Evolutionary conservation across 2,329 filamentous ascomycete species (phyloP).

Genomic region (Penicillium janthinellum): DNA sequence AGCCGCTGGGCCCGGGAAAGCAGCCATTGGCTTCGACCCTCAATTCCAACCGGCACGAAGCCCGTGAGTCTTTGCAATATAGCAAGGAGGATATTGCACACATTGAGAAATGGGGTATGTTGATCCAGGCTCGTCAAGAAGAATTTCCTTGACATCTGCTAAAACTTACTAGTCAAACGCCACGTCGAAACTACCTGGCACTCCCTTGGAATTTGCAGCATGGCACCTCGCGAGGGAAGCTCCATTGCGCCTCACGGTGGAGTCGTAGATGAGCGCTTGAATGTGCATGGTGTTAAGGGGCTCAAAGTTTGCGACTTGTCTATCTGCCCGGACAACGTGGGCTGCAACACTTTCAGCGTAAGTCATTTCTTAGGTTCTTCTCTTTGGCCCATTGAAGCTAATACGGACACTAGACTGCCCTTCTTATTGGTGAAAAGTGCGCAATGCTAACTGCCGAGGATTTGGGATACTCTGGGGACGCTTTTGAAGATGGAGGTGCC

Average conservation of each 20-base stretch:
- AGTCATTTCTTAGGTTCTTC: conserved; percentile 11
- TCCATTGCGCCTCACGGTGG: conserved; percentile 74
- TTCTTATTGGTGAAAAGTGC: conserved; percentile 75
- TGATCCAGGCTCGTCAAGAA: background rate
- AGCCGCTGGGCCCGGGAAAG: conserved; percentile 59
- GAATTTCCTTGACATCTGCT: background rate
- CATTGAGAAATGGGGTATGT: conserved; percentile 62
- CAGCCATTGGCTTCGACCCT: conserved; percentile 54
- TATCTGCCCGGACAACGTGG: conserved; percentile 78
- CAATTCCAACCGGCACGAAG: conserved; percentile 64
- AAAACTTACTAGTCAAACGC: conserved; percentile 54
- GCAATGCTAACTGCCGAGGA: conserved; percentile 72
- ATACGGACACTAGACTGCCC: conserved; percentile 58
- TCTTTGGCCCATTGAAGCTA: background rate
- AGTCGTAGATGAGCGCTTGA: conserved; percentile 74
- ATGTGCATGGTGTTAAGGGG: conserved; percentile 74
- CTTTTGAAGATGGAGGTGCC: conserved; percentile 75
- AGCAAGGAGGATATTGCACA: conserved; percentile 55
- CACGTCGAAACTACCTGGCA: conserved; percentile 80
- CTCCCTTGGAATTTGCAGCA: conserved; percentile 68
- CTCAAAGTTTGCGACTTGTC: conserved; percentile 76
- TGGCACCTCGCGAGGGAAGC: conserved; percentile 76
- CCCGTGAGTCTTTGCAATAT: conserved; percentile 68
- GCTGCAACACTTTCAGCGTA: conserved; percentile 62
- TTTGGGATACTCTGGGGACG: conserved; percentile 70